Base-by-base conservation (phyloP, 208 protist species). In the Trypanosoma brucei region DNA sequence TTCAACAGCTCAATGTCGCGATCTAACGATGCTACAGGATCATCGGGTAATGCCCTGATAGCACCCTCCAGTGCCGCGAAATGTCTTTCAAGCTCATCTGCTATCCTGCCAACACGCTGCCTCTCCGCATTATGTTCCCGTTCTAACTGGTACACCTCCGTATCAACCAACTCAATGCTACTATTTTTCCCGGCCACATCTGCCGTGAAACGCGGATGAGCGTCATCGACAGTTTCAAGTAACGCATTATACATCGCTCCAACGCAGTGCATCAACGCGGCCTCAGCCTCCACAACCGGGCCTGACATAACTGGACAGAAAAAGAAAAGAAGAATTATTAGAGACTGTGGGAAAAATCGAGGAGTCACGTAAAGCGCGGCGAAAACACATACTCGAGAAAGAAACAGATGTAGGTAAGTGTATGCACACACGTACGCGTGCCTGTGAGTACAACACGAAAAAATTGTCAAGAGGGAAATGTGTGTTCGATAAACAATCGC, bases 251-350 rank as follows among this genome's bases (percentile, higher is more conserved):
- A 66, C 67, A 93, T 88, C 14, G 73, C 70, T 56, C 69, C 66
- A n/a, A 95, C 62, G 40, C 79, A 89, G 13, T 67, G 46, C 48
- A 58, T 70, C 39, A 95, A 76, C 40, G 73, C 72, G 8, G 59
- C 46, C 81, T 95, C 89, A 9, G 86, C 89, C 1, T 81, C 62
- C 36, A 73, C 80, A 30, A 93, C 68, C 1, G 68, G 69, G 31
- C 84, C 76, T 3, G 86, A 83, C 89, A 95, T 95, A 68, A 65
- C 36, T 64, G 3, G 58, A 39, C 59, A 60, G 65, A 63, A 2
- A 44, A 57, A 53, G 57, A 72, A 70, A 48, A 66, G 45, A 56
- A 48, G 69, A 2, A 56, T 33, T 60, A 40, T 0, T 48, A 36
- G 50, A 31, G 13, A 62, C 42, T 11, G 11, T 55, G 2, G 55